Evolutionary conservation across 2,329 filamentous ascomycete species (phyloP).

Genomic region (Emergomyces africanus): DNA sequence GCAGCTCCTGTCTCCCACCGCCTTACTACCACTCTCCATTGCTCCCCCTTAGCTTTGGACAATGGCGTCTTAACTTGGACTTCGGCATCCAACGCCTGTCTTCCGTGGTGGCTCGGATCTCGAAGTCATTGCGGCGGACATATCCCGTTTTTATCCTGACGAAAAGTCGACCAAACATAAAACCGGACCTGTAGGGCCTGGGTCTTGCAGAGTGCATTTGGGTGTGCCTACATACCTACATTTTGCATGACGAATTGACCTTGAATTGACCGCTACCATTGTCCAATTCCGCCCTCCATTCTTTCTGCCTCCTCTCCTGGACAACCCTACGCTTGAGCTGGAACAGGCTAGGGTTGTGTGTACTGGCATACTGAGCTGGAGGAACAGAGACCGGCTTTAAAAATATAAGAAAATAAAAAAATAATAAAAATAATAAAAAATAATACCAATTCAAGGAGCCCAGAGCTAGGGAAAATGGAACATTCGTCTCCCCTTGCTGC

Average conservation of each 20-base stretch:
- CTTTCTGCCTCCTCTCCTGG: neutral
- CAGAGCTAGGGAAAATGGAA: constrained; percentile 52
- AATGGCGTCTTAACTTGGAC: constrained; percentile 7
- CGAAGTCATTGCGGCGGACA: constrained; percentile 1
- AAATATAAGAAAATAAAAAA: too few species aligned
- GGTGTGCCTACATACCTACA: neutral
- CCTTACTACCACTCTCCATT: neutral
- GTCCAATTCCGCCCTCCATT: neutral
- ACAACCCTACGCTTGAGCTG: neutral
- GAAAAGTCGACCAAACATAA: neutral
- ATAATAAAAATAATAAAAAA: neutral
- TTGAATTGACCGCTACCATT: neutral
- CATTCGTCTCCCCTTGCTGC: constrained; percentile 88
- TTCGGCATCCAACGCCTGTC: constrained; percentile 6
- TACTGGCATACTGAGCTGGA: constrained; percentile 1
- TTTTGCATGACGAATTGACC: neutral
- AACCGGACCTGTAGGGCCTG: neutral
- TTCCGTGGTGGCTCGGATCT: constrained; percentile 5
- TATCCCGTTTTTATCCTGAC: neutral
- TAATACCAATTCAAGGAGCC: neutral
- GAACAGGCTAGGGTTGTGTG: neutral
- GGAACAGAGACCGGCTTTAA: neutral
- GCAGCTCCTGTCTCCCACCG: neutral
- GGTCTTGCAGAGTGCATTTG: neutral
- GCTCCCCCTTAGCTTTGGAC: neutral